Evolutionary conservation across 2,329 filamentous ascomycete genomes (phyloP).

Genomic region (Xylariaceae sp.): DNA sequence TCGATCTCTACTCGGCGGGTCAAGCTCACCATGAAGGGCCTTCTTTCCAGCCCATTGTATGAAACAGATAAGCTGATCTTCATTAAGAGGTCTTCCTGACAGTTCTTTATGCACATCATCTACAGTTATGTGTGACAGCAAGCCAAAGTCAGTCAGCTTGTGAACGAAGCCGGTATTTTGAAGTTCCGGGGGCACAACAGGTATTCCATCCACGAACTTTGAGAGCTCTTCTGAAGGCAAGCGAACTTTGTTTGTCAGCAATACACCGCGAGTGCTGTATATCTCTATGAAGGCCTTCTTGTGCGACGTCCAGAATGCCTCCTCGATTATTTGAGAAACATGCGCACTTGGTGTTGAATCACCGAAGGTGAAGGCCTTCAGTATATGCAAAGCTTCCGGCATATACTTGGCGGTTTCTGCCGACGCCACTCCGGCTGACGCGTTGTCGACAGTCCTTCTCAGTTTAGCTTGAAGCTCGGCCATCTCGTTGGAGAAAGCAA

Average conservation of each 20-base stretch:
- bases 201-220: slow-evolving; percentile 82
- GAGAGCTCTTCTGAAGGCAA: slow-evolving; percentile 62
- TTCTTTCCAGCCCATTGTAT: slow-evolving; percentile 78
- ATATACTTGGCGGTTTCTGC: slow-evolving; percentile 64
- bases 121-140: slow-evolving; percentile 84
- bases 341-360: slow-evolving; percentile 85
- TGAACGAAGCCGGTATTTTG: slow-evolving; percentile 70
- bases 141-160: slow-evolving; percentile 76
- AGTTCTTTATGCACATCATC: slow-evolving; percentile 81
- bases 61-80: slow-evolving; percentile 75
- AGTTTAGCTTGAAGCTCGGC: slow-evolving; percentile 63
- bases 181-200: slow-evolving; percentile 75
- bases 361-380: slow-evolving; percentile 82
- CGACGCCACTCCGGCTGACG: slow-evolving; percentile 50
- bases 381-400: slow-evolving; percentile 74
- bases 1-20: slow-evolving; percentile 59
- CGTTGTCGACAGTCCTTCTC: slow-evolving; percentile 38
- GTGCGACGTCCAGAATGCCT: slow-evolving; percentile 93
- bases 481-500: slow-evolving; percentile 90
- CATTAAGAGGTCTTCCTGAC: slow-evolving; percentile 73
- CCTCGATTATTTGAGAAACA: slow-evolving; percentile 83
- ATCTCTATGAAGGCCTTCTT: slow-evolving; percentile 79
- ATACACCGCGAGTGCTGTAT: slow-evolving; percentile 80
- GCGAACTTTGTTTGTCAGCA: slow-evolving; percentile 79
- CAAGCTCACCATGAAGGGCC: slow-evolving; percentile 67